Base-by-base conservation (phyloP, 2,329 filamentous ascomycete genomes). In the Verticillium alfalfae region DNA sequence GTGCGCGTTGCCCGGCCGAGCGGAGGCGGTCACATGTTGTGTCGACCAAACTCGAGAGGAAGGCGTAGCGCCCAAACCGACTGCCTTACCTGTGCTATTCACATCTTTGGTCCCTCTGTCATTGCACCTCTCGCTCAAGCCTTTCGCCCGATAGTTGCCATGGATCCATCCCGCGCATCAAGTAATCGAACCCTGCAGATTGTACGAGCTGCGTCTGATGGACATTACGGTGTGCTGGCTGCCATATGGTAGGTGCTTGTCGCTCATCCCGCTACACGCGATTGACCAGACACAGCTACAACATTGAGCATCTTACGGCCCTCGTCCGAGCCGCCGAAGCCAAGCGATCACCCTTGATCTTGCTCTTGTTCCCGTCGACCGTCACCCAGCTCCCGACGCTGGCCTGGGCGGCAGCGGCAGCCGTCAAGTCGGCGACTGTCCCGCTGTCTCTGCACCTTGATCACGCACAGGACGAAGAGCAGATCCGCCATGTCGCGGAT, bases 311-410 rank as follows among this genome's bases (percentile, higher is more conserved):
- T 57, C 87, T 92, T 66, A 78, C 91, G 4, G 88, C 87, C 13
- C 84, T 84, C 13, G 83, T 91, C 58, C 81, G 83, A 63, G 89
- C 89, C 26, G 89, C 89, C 41, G 88, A 91, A 74, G 80, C 79
- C 38, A 89, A 88, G 67, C 78, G 79, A 41, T 87, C 87, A 0
- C 88, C 88, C 0, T 79, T 86, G 22, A 86, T 90, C 75, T 86
- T 91, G 71, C 87, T 88, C 41, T 82, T 91, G 67, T 91, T 91
- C 72, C 88, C 88, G 13, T 91, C 88, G 88, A 86, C 88, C 0
- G 79, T 90, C 79, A 84, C 59, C 90, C 85, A 75, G 85, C 85
- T 12, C 79, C 81, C 62, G 78, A 77, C 6, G 70, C 81, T 58
- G 78, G 85, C 49, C 78, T 85, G 31, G 78, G 80, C 67, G 79